Conservation (phyloP, 495 filamentous ascomycete species). For the Aspergillus heteromorphus region DNA sequence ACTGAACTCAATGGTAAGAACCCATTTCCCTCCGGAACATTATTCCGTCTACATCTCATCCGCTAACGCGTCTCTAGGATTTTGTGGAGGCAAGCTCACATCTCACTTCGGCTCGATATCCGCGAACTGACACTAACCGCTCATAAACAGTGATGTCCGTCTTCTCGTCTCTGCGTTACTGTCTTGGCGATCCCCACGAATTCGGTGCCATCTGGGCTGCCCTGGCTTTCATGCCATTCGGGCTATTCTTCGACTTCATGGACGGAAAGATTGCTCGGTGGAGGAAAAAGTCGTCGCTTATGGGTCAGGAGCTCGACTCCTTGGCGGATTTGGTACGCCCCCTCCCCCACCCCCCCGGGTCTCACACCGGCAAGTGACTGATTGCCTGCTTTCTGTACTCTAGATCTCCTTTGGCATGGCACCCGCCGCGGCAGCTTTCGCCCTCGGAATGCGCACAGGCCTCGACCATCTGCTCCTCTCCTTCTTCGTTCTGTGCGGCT, state of each 20-base stretch:
- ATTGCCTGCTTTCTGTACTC: neutral
- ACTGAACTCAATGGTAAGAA: slow-evolving; percentile 85
- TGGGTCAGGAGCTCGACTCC: slow-evolving; percentile 98
- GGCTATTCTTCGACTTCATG: slow-evolving; percentile 97
- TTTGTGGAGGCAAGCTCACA: slow-evolving; percentile 46
- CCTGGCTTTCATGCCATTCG: slow-evolving; percentile 84
- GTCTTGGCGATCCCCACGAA: slow-evolving; percentile 64
- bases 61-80: slow-evolving; percentile 34
- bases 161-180: slow-evolving; percentile 93
- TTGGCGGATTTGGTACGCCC: slow-evolving; percentile 79
- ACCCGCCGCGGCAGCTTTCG: slow-evolving; percentile 81
- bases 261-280: slow-evolving; percentile 94
- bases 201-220: slow-evolving; percentile 69
- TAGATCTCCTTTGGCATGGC: slow-evolving; percentile 95
- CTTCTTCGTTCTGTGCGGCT: slow-evolving; percentile 90
- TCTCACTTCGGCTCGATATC: neutral
- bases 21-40: neutral
- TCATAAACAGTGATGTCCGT: slow-evolving; percentile 70
- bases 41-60: neutral
- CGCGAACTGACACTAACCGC: slow-evolving; percentile 20
- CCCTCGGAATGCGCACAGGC: slow-evolving; percentile 80
- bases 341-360: no score
- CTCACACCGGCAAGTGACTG: slow-evolving; percentile 1
- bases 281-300: slow-evolving; percentile 90
- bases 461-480: slow-evolving; percentile 80